phyloP scores from a whole-genome alignment of 1,284 basidiomycete genomes.

The Moniliella sp. region DNA sequence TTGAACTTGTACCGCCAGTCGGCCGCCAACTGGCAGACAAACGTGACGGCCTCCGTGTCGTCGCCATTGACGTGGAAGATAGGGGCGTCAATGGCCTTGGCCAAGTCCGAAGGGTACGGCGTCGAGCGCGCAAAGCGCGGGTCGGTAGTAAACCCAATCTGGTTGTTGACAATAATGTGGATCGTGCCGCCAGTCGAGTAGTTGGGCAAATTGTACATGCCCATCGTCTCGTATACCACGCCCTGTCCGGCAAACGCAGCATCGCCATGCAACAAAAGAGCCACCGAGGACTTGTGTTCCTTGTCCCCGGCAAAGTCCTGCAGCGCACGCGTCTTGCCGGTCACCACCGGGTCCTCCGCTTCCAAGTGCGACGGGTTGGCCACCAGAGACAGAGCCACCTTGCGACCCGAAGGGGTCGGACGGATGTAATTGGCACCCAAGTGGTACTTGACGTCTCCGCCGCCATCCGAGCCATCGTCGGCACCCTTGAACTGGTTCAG shows the following conservation, averaged over 20 bases:
- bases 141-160: conserved; percentile 98
- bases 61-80: conserved; percentile 99
- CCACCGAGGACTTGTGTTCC: conserved; percentile 43
- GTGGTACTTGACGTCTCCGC: conserved; percentile 96
- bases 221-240: conserved; percentile 97
- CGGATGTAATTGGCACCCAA: conserved; percentile 95
- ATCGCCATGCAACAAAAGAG: conserved; percentile 84
- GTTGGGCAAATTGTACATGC: conserved; percentile 78
- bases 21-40: conserved; percentile 88
- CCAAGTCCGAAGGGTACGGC: conserved; percentile 94
- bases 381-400: conserved; percentile 85
- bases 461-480: conserved; percentile 38
- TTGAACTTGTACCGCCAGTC: conserved; percentile 96
- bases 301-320: conserved; percentile 86
- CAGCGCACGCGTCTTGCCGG: conserved; percentile 87
- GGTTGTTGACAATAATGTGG: conserved; percentile 97
- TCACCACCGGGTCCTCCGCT: conserved; percentile 86
- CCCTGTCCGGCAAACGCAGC: conserved; percentile 97
- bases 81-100: conserved; percentile 90
- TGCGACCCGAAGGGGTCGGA: conserved; percentile 91
- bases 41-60: conserved; percentile 81
- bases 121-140: conserved; percentile 92
- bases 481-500: conserved; percentile 73
- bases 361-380: conserved; percentile 97
- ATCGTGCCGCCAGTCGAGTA: conserved; percentile 96